phyloP scores from a whole-genome alignment of 2,329 filamentous ascomycete genomes.

The Fusarium domesticum region DNA sequence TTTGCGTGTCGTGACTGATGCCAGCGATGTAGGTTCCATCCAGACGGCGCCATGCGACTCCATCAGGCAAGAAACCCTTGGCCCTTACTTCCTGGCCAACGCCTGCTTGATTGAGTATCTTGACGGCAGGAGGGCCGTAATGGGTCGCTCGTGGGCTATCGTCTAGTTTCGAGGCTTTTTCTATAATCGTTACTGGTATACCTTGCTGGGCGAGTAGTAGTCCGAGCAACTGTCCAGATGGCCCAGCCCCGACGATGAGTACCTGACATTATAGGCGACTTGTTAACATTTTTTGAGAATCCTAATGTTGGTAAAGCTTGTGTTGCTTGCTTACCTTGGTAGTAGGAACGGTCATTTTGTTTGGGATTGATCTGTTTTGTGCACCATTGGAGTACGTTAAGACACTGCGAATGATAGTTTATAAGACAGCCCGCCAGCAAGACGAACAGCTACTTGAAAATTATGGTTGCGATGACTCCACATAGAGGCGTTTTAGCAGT shows the following conservation, averaged over 20 bases:
- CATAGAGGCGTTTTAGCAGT: no score
- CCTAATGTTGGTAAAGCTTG: no score
- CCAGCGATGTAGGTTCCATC: slow-evolving; percentile 5
- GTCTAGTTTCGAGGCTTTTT: slow-evolving; percentile 3
- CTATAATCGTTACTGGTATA: slow-evolving; percentile 6
- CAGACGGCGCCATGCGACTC: slow-evolving; percentile 4
- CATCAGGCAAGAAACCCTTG: slow-evolving; percentile 1
- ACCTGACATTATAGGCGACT: no score
- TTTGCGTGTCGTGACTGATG: not conserved
- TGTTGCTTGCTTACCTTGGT: no score
- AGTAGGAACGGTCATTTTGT: no score
- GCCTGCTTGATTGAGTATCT: slow-evolving; percentile 5
- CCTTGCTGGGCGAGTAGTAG: slow-evolving; percentile 6
- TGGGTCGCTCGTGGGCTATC: slow-evolving; percentile 13
- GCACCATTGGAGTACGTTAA: no score
- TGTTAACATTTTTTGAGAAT: no score
- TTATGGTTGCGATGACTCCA: no score
- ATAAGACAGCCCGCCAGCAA: no score
- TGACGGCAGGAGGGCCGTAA: slow-evolving; percentile 7
- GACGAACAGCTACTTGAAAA: no score
- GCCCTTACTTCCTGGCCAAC: slow-evolving; percentile 8
- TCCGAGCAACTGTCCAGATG: slow-evolving; percentile 4
- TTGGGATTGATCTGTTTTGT: no score
- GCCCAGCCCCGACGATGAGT: slow-evolving; percentile 11
- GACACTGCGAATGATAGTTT: no score